Evolutionary conservation across 2,329 filamentous ascomycete genomes (phyloP).

Genomic region (Chalaropsis thielavioides): DNA sequence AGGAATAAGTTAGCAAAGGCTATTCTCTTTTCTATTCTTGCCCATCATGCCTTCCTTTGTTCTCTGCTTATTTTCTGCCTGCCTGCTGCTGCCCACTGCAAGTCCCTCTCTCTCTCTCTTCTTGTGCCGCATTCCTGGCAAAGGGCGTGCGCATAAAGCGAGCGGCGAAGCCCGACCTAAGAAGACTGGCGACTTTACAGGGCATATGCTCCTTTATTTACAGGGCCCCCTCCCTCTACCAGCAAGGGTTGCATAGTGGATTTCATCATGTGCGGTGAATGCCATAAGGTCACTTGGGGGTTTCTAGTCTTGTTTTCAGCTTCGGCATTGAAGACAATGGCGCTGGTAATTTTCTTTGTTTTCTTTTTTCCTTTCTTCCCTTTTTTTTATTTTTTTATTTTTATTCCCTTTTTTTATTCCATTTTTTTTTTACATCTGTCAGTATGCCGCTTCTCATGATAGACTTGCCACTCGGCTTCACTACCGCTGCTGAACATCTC

Average conservation of each 20-base stretch:
- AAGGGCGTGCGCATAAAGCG: slow-evolving; percentile 4
- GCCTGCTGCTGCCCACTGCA: too few species aligned
- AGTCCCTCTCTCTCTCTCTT: not conserved
- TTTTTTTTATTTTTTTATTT: not conserved
- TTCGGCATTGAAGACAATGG: not conserved
- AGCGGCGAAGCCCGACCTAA: not conserved
- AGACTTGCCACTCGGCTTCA: not conserved
- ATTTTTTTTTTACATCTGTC: not conserved
- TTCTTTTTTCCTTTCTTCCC: not conserved
- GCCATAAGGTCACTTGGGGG: not conserved
- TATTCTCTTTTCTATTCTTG: not conserved
- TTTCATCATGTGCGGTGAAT: not conserved
- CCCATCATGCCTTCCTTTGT: not conserved
- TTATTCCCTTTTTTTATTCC: not conserved
- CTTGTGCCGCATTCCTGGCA: not conserved
- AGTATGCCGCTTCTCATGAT: too few species aligned
- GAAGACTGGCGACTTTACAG: not conserved
- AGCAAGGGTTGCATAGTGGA: not conserved
- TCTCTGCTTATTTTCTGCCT: too few species aligned
- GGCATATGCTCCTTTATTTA: not conserved
- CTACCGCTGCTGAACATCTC: too few species aligned
- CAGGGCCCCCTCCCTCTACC: not conserved
- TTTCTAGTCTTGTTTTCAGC: not conserved
- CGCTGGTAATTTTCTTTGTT: not conserved
- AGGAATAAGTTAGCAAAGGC: too few species aligned